Base-by-base conservation (phyloP, 495 filamentous ascomycete species). In the Aspergillus asperescens region DNA sequence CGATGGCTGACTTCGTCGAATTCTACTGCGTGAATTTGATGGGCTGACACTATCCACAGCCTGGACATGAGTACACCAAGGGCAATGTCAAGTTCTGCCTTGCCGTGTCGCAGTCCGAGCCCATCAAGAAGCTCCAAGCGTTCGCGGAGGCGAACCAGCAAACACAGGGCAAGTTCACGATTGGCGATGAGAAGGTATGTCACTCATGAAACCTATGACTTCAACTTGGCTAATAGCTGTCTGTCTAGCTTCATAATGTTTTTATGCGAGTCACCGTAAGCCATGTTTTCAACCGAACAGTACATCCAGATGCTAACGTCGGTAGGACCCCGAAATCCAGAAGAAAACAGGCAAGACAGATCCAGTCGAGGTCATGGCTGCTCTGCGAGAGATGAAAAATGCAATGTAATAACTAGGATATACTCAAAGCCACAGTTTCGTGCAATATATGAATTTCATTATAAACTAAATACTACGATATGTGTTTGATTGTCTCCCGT, bases 1-100 rank as follows among this genome's bases (percentile, higher is more conserved):
- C n/a, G n/a, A n/a, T n/a, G n/a, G n/a, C n/a, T n/a, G n/a, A n/a
- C 4, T 31, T n/a, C 24, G 5, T 32, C 3, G 5, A 32, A 32
- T n/a, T n/a, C n/a, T n/a, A n/a, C n/a, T n/a, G n/a, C n/a, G n/a
- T n/a, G n/a, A n/a, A n/a, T n/a, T n/a, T n/a, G n/a, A n/a, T n/a
- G n/a, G 29, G 29, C 10, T 6, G n/a, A 41, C n/a, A 48, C 45
- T 48, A 27, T 51, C 23, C 4, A 8, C 27, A 94, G 88, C 89
- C 89, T 16, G 90, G 89, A n/a, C 90, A 96, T 60, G 91, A 96
- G 67, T 97, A 98, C 70, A 98, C 94, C 34, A 96, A 93, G 64
- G 77, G 82, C 31, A 98, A 98, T 61, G 87, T 91, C 59, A 88
- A 86, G 66, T 98, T 98, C 61, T 84, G 81, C 45, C 62, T 86